Base-by-base conservation (phyloP, 1,284 basidiomycete species). In the Xerocomus tenax region DNA sequence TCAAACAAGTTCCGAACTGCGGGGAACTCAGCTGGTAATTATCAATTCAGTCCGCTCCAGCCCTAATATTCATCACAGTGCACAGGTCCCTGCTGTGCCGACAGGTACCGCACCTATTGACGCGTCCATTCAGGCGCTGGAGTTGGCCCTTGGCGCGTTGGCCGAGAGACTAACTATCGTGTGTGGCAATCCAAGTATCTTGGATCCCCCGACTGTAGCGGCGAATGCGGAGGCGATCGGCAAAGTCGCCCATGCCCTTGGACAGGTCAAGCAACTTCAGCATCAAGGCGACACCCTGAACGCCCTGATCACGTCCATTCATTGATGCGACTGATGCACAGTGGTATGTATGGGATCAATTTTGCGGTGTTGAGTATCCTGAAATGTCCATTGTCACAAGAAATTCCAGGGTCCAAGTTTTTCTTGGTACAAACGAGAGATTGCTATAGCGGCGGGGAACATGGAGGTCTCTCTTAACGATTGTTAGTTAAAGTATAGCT, bases 171-270 rank as follows among this genome's bases (percentile, higher is more conserved):
- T 88, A 42, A 64, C 68, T 21, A 57, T 65, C 21, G 65, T 79
- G 18, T 71, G 78, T 5, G 63, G 64, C 26, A 68, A 64, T 39
- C 57, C 69, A 6, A 55, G 55, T 42, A 52, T 66, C 25, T 39
- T 76, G 44, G 81, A 87, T 57, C 71, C 74, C 19, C 49, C 58
- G 16, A 68, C 74, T 15, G 76, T 89, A 46, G 75, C 73, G 23
- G 68, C 71, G 42, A 79, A 77, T 4, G 84, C 85, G n/a, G 83
- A 87, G 53, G 78, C 83, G 1, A 84, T 89, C 41, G 65, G 69
- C 41, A 84, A 81, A 61, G 78, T 84, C 12, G 73, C 78, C 3
- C 74, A 78, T 55, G 84, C 85, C 9, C 67, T 88, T 50, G 66
- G 68, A 7, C 74, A 81, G 51, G 74, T 85, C 46, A 77, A 74